Evolutionary conservation across 257 asterid species (phyloP).

Genomic region (Striga asiatica): DNA sequence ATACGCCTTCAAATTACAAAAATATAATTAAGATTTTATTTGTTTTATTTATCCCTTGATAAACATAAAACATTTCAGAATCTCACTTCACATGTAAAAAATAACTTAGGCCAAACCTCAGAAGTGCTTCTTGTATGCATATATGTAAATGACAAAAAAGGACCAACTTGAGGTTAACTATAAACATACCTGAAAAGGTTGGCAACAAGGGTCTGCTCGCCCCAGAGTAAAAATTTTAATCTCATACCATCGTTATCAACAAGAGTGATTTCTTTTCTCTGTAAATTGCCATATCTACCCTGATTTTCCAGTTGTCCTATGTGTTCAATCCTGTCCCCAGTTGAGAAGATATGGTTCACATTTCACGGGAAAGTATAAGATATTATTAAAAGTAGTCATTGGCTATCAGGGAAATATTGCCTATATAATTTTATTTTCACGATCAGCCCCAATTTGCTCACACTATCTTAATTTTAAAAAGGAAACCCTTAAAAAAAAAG

Average conservation of each 20-base stretch:
- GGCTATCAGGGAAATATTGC: background rate
- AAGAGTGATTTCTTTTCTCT: slow-evolving; percentile 67
- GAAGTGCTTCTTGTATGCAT: too few relatives aligned
- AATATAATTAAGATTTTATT: too few relatives aligned
- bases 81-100: too few relatives aligned
- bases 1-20: background rate
- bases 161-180: background rate
- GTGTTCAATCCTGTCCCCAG: slow-evolving; percentile 55
- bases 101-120: too few relatives aligned
- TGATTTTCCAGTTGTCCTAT: slow-evolving; percentile 65
- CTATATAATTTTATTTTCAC: background rate
- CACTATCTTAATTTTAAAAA: background rate
- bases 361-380: background rate
- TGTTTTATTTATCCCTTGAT: too few relatives aligned
- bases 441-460: background rate
- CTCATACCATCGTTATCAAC: slow-evolving; percentile 61
- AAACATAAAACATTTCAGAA: too few relatives aligned
- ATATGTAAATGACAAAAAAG: background rate
- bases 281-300: slow-evolving; percentile 43
- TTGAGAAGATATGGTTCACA: slow-evolving; percentile 3
- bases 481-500: background rate
- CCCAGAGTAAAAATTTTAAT: slow-evolving; percentile 69
- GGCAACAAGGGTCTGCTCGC: slow-evolving; percentile 71
- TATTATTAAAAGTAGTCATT: background rate
- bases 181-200: slow-evolving; percentile 62